Conservation (phyloP, 148 eudicot genomes). For the Selenicereus undatus region DNA sequence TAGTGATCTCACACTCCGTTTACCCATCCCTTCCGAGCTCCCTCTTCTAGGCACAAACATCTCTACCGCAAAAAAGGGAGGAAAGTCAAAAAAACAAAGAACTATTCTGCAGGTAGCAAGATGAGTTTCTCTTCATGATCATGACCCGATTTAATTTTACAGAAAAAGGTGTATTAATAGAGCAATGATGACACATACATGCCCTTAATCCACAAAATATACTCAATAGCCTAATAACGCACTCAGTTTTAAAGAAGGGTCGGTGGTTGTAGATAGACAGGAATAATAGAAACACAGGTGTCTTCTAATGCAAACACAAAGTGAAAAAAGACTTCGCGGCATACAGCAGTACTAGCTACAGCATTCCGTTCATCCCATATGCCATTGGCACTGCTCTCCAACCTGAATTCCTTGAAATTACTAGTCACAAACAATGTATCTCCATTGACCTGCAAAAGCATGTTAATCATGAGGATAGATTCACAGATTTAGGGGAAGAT, state of each 20-base stretch:
- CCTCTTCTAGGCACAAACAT: no score
- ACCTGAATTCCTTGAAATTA: constrained; percentile 72
- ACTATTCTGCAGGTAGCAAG: neutral
- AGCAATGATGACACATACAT: neutral
- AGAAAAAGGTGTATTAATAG: neutral
- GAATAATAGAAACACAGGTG: neutral
- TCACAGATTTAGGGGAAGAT: neutral
- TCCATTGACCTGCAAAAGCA: constrained; percentile 76
- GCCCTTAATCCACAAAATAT: neutral
- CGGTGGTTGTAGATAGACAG: neutral
- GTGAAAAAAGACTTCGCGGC: constrained; percentile 21
- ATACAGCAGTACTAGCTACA: constrained; percentile 70
- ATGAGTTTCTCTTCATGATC: neutral
- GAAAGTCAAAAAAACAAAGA: neutral
- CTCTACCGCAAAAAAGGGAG: neutral
- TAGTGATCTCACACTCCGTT: neutral
- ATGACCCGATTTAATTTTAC: neutral
- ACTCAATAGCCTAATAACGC: neutral
- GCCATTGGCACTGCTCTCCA: constrained; percentile 45
- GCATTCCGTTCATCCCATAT: constrained; percentile 77
- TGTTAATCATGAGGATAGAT: neutral
- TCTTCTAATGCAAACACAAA: neutral
- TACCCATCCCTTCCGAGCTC: neutral
- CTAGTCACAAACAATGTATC: constrained; percentile 70
- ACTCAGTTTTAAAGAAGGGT: neutral